Percentiles rank a stretch among this genome's conserved stretches.
phyloP scores from a whole-genome alignment of 371 early-diverging fungal species.

The Mortierella sp. region DNA sequence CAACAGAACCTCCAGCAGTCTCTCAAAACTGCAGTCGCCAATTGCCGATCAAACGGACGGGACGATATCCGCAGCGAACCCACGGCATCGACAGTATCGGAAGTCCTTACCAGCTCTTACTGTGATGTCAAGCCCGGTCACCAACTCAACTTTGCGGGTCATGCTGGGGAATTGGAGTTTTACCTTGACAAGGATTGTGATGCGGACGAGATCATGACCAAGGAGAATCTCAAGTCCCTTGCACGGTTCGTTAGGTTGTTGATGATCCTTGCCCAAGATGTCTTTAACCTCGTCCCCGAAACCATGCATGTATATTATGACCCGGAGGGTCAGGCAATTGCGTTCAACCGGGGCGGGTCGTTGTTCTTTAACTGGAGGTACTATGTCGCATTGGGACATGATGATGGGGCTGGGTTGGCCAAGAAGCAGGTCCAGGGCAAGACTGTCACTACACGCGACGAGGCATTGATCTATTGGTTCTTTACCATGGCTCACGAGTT shows the following conservation, averaged over 20 bases:
- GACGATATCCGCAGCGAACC: constrained; percentile 50
- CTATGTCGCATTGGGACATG: constrained; percentile 79
- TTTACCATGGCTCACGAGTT: constrained; percentile 92
- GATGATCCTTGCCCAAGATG: constrained; percentile 64
- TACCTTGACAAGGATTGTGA: constrained; percentile 66
- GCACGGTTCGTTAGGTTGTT: constrained; percentile 70
- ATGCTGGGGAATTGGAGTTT: constrained; percentile 65
- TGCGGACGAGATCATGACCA: constrained; percentile 59
- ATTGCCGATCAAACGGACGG: constrained; percentile 68
- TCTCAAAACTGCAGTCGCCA: constrained; percentile 65
- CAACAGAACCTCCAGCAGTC: constrained; percentile 65
- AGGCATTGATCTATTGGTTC: constrained; percentile 87
- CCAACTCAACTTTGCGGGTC: constrained; percentile 65
- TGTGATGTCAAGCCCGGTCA: constrained; percentile 72
- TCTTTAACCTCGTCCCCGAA: constrained; percentile 72
- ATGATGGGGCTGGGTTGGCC: constrained; percentile 31
- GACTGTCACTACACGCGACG: constrained; percentile 59
- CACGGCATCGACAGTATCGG: constrained; percentile 33
- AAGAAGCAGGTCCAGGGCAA: constrained; percentile 24
- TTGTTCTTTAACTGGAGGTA: constrained; percentile 90
- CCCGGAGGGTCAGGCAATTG: constrained; percentile 75
- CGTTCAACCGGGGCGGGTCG: constrained; percentile 84
- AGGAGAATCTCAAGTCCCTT: constrained; percentile 63
- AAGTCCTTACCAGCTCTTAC: constrained; percentile 58
- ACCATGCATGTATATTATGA: constrained; percentile 87